phyloP scores from a whole-genome alignment of 352 stramenopile genomes.

The Phytophthora brassicae region DNA sequence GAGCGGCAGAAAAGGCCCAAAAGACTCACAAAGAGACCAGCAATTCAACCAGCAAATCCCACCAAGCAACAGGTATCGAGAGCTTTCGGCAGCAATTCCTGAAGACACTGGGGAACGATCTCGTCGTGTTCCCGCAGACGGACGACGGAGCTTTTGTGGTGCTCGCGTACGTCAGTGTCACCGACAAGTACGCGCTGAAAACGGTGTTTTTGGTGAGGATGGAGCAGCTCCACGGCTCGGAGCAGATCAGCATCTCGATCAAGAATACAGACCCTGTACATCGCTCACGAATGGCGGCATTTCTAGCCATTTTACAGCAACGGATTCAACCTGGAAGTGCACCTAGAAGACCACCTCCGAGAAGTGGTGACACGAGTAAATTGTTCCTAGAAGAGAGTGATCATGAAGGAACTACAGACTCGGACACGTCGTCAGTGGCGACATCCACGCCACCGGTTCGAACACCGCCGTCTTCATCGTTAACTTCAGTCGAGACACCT shows the following conservation, averaged over 20 bases:
- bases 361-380: slow-evolving; percentile 44
- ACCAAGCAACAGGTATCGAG: background rate
- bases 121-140: slow-evolving; percentile 49
- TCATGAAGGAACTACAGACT: slow-evolving; percentile 31
- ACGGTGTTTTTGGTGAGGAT: slow-evolving; percentile 64
- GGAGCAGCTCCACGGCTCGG: slow-evolving; percentile 68
- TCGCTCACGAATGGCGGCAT: slow-evolving; percentile 45
- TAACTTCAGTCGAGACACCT: slow-evolving; percentile 16
- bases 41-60: background rate
- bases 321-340: slow-evolving; percentile 54
- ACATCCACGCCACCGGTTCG: slow-evolving; percentile 14
- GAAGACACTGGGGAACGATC: slow-evolving; percentile 48
- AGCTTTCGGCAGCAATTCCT: slow-evolving; percentile 62
- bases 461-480: slow-evolving; percentile 17
- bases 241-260: slow-evolving; percentile 63
- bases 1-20: background rate
- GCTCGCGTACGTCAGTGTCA: slow-evolving; percentile 56
- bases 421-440: slow-evolving; percentile 25
- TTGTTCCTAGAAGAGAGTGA: slow-evolving; percentile 60
- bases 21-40: background rate
- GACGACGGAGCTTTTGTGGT: slow-evolving; percentile 43
- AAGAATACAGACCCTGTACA: slow-evolving; percentile 74
- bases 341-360: slow-evolving; percentile 44
- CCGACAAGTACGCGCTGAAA: slow-evolving; percentile 39
- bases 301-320: slow-evolving; percentile 60